Base-by-base conservation (phyloP, 2,329 filamentous ascomycete species). In the Aspergillus puulaauensis region DNA sequence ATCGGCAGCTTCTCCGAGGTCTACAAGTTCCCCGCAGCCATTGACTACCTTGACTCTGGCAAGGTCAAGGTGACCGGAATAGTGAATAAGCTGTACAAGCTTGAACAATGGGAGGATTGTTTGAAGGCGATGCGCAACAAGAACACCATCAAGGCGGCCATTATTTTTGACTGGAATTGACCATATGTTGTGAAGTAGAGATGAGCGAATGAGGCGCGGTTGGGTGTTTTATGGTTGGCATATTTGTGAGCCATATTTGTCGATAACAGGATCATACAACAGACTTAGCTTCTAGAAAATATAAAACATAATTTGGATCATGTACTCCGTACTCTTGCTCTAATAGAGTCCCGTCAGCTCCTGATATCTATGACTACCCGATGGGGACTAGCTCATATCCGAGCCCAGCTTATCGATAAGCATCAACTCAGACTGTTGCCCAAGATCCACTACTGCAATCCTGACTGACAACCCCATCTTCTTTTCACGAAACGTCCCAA, bases 1-100 rank as follows among this genome's bases (percentile, higher is more conserved):
- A 77, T 90, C 54, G 87, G 88, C 24, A 88, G 84, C 52, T 91
- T 90, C 77, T 89, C 85, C 48, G 87, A 90, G 73, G 88, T 86
- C 23, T 88, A 86, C 75, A 89, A 88, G 81, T 89, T 89, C 80
- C 86, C 81, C 17, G 79, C 81, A 48, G 81, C 81, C 45, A 81
- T 83, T 61, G 79, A 81, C 65, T 83, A 83, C 61, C 73, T 81
- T 48, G 76, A 78, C 63, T 72, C 69, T 3, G 75, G 73, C 46
- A 75, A 77, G 66, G 70, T 78, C 44, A 74, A 72, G 61, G 74
- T 89, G 51, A 77, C 82, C 52, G 87, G 88, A 4, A 89, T 91
- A 54, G 87, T 90, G 62, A 89, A 90, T 76, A 90, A 89, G 79
- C 83, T 81, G 6, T 91, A 86, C 77, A 86, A 82, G 75, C 78